Conservation (phyloP, 768 basidiomycete species). For the Holtermanniella nyarrowii region DNA sequence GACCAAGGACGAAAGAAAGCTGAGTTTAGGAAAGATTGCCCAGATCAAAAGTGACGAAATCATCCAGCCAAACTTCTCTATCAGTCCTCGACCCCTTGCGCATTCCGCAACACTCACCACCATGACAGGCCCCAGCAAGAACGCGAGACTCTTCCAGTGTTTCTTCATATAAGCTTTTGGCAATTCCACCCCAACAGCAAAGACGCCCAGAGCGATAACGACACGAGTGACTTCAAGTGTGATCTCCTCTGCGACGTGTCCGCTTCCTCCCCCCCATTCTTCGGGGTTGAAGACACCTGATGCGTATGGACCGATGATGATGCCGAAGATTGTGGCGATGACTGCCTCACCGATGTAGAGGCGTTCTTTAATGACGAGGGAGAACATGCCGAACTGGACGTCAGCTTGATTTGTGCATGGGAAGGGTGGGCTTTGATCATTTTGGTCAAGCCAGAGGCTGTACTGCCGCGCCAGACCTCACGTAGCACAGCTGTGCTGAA, state of each 20-base stretch:
- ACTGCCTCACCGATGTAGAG: conserved; percentile 93
- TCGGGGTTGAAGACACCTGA: conserved; percentile 72
- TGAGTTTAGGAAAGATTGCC: conserved; percentile 76
- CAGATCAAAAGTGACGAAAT: conserved; percentile 78
- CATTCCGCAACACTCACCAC: conserved; percentile 6
- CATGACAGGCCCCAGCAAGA: conserved; percentile 54
- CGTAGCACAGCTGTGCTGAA: too few relatives aligned
- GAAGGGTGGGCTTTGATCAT: too few relatives aligned
- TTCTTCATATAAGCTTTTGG: conserved; percentile 80
- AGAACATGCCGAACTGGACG: conserved; percentile 83
- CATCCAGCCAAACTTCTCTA: conserved; percentile 77
- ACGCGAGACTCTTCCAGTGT: conserved; percentile 86
- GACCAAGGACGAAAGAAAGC: conserved; percentile 78
- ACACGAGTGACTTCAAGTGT: conserved; percentile 87
- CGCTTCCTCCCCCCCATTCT: conserved; percentile 52
- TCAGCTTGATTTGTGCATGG: too few relatives aligned
- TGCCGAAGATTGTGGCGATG: conserved; percentile 86
- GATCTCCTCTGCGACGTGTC: conserved; percentile 55
- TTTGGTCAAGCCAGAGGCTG: too few relatives aligned
- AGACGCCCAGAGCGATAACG: conserved; percentile 90
- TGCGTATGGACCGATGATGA: conserved; percentile 81
- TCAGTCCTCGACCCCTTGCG: background rate
- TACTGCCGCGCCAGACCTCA: too few relatives aligned
- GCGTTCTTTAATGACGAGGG: conserved; percentile 71
- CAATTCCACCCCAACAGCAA: conserved; percentile 94